phyloP scores from a whole-genome alignment of 352 stramenopile genomes.

The Globisporangium paroecandrum region DNA sequence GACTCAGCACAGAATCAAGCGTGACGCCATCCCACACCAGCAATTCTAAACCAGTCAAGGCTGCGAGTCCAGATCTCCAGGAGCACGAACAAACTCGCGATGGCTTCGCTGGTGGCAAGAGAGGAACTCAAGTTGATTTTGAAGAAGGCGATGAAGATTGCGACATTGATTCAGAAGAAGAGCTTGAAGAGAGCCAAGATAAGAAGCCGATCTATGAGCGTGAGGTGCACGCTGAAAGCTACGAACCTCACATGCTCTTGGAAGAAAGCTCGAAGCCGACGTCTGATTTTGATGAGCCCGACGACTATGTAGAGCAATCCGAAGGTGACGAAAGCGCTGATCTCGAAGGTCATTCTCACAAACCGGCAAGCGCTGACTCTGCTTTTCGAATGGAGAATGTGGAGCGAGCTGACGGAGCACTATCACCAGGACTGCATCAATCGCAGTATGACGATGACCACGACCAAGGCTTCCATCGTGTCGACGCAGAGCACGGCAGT shows the following conservation, averaged over 20 bases:
- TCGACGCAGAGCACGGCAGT: background rate
- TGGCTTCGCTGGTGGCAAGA: conserved; percentile 12
- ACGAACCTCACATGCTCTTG: background rate
- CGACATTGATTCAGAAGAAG: conserved; percentile 16
- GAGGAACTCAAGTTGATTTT: conserved; percentile 28
- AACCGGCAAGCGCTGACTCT: background rate
- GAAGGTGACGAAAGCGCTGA: background rate
- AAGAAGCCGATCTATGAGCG: background rate
- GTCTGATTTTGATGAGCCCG: background rate
- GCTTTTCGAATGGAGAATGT: background rate
- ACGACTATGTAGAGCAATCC: background rate
- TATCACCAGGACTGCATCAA: background rate
- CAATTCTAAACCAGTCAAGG: background rate
- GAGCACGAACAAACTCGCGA: background rate
- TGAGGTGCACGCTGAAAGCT: background rate
- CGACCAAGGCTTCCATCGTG: background rate
- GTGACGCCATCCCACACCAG: background rate
- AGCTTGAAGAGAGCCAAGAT: background rate
- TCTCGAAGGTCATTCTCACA: background rate
- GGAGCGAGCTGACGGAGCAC: background rate
- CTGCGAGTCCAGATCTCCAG: background rate
- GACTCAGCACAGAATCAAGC: background rate
- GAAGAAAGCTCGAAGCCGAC: background rate
- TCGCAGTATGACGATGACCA: background rate
- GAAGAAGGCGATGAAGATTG: conserved; percentile 25